Base-by-base conservation (phyloP, 2,329 filamentous ascomycete species). In the Beauveria asiatica region DNA sequence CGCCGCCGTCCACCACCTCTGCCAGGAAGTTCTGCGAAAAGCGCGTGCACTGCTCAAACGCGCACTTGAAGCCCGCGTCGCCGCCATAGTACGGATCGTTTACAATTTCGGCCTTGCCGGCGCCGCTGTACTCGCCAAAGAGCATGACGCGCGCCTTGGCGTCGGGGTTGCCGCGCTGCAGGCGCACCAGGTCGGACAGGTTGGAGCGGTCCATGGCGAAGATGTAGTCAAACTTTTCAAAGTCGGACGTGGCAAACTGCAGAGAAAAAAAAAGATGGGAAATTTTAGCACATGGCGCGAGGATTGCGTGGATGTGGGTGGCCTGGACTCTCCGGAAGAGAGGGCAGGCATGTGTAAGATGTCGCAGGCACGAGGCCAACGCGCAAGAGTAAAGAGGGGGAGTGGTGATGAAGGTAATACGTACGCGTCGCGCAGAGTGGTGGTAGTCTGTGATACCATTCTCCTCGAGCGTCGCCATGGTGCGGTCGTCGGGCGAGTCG, bases 51-150 rank as follows among this genome's bases (percentile, higher is more conserved):
- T 97, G 92, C 75, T 93, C 85, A 74, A 89, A 97, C n/a, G 92
- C 90, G 69, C 81, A 83, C 67, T 88, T 84, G 70, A 97, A 97
- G 2, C 91, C 92, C 66, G 89, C 83, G 4, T 79, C 76, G 13
- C 84, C 91, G n/a, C 90, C 92, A 72, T 97, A 97, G 75, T 97
- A 99, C 16, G 94, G 94, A 72, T 97, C 94, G 61, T 83, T 78
- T 9, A 97, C 86, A 52, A 90, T 82, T 76, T 96, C 89, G 21
- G 82, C 79, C 66, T 75, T 83, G 69, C 70, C 82, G 66, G 74
- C 83, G 69, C 88, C 89, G 68, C 89, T 92, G 67, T 79, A 85
- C 68, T 92, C 88, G 37, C 94, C 94, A 76, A 94, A 97, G 53
- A 97, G 75, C 80, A 89, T 87, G 57, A 96, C 83, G 69, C 83